phyloP scores from a whole-genome alignment of 2,329 filamentous ascomycete species.

The Calonectria ilicicola region DNA sequence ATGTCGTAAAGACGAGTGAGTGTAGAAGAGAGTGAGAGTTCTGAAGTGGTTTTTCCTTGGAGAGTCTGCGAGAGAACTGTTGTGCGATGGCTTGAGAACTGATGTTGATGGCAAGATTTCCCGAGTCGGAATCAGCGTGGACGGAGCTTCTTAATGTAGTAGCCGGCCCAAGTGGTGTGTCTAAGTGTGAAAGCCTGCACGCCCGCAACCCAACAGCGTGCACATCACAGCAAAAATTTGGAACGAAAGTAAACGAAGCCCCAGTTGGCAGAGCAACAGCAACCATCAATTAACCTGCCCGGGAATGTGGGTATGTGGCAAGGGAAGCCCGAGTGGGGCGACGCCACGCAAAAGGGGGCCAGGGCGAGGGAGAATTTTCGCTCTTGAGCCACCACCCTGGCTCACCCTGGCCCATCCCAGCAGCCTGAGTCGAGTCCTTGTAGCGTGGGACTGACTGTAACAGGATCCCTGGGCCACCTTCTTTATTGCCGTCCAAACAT shows the following conservation, averaged over 20 bases:
- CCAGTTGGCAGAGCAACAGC: constrained; percentile 43
- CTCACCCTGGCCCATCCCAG: not conserved
- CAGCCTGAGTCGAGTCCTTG: not conserved
- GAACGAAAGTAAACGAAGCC: constrained; percentile 36
- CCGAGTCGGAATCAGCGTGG: not conserved
- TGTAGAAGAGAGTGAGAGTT: not conserved
- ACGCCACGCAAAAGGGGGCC: not conserved
- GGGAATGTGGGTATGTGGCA: constrained; percentile 26
- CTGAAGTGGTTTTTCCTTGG: not conserved
- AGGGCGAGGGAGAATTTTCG: not conserved
- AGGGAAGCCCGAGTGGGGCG: not conserved
- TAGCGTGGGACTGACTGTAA: not conserved
- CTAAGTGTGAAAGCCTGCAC: not conserved
- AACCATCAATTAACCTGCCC: not conserved
- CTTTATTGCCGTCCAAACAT: not conserved
- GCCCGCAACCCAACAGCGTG: constrained; percentile 9
- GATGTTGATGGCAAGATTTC: not conserved
- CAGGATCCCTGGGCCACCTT: constrained; percentile 14
- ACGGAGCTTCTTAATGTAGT: constrained; percentile 5
- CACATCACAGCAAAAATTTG: constrained; percentile 6
- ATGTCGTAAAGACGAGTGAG: not conserved
- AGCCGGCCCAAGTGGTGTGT: not conserved
- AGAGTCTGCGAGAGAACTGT: not conserved
- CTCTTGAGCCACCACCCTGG: not conserved
- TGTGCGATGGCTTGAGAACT: not conserved